phyloP scores from a whole-genome alignment of 2,329 filamentous ascomycete species.

The Monosporascus sp. region DNA sequence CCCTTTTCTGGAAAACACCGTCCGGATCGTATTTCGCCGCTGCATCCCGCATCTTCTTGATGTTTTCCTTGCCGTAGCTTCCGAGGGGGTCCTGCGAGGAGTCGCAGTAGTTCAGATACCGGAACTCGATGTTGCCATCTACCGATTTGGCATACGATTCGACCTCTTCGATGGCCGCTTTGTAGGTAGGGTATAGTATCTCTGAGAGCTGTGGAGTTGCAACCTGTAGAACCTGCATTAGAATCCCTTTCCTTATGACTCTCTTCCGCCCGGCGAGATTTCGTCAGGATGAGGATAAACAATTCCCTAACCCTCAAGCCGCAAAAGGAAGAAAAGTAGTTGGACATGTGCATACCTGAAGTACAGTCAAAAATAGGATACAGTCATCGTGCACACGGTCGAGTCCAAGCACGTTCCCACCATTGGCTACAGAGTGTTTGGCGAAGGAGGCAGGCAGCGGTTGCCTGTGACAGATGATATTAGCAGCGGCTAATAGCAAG shows the following conservation, averaged over 20 bases:
- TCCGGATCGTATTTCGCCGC: conserved; percentile 1
- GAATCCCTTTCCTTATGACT: neutral
- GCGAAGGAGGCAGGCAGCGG: conserved; percentile 8
- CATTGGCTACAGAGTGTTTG: conserved; percentile 2
- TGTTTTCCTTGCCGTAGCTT: conserved; percentile 1
- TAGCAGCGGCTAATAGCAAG: neutral
- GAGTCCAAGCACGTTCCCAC: conserved; percentile 8
- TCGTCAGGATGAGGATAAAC: too few relatives aligned
- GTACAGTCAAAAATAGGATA: conserved; percentile 1
- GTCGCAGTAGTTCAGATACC: conserved; percentile 1
- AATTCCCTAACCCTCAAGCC: too few relatives aligned
- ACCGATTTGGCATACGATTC: neutral
- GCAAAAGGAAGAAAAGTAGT: too few relatives aligned
- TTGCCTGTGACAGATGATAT: neutral
- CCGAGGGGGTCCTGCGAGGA: neutral
- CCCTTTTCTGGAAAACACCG: neutral
- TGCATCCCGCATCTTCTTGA: neutral
- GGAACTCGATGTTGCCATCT: neutral
- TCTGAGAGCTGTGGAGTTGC: neutral
- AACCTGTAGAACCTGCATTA: neutral
- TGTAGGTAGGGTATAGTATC: neutral
- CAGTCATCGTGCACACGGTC: conserved; percentile 5
- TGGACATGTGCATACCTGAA: neutral
- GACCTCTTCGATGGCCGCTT: neutral
- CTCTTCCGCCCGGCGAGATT: too few relatives aligned